Evolutionary conservation across 495 filamentous ascomycete species (phyloP).

Genomic region (Hypoxylon lenormandii): DNA sequence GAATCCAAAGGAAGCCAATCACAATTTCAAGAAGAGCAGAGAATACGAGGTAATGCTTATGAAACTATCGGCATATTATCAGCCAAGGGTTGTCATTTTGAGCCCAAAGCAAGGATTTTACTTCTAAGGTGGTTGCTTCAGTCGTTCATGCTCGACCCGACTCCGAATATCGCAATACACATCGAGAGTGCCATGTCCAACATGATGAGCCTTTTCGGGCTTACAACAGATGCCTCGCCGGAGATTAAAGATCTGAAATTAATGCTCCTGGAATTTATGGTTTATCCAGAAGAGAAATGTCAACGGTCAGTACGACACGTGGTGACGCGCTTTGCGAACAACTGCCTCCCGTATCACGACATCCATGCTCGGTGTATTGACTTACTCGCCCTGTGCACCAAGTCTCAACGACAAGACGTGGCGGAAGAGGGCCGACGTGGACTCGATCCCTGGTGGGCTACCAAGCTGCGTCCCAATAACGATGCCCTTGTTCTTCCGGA

Average conservation of each 20-base stretch:
- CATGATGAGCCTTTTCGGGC: conserved; percentile 67
- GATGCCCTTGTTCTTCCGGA: conserved; percentile 56
- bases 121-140: conserved; percentile 82
- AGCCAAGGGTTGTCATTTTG: conserved; percentile 65
- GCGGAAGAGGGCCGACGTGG: conserved; percentile 91
- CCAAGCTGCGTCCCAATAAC: conserved; percentile 56
- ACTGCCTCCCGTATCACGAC: conserved; percentile 84
- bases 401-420: conserved; percentile 77
- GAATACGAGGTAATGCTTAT: conserved; percentile 79
- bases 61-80: conserved; percentile 83
- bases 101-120: conserved; percentile 64
- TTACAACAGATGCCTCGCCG: conserved; percentile 48
- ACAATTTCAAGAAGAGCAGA: conserved; percentile 69
- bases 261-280: conserved; percentile 76
- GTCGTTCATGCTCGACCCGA: conserved; percentile 82
- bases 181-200: conserved; percentile 89
- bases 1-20: conserved; percentile 50
- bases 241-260: conserved; percentile 49
- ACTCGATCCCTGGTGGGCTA: conserved; percentile 68
- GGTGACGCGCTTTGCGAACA: conserved; percentile 88
- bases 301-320: conserved; percentile 76
- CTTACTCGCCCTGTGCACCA: conserved; percentile 77
- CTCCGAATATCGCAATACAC: conserved; percentile 79
- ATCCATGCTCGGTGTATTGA: conserved; percentile 87
- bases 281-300: conserved; percentile 45